Conservation (phyloP, 1,139 yeast genomes). For the Pichia sp. region DNA sequence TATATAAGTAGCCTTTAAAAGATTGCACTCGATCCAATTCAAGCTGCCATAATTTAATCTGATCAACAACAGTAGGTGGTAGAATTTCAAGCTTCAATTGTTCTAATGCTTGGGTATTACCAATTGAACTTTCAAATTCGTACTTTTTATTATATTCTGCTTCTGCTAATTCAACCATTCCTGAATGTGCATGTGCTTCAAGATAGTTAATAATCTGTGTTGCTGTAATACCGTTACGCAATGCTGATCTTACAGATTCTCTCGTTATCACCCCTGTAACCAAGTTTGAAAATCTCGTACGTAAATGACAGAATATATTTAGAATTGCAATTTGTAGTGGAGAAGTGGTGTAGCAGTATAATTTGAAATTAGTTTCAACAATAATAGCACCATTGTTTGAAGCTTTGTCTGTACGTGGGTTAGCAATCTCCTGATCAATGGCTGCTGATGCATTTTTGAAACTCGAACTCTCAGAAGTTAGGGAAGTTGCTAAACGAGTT, state of each 20-base stretch:
- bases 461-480: constrained; percentile 76
- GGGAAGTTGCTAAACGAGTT: constrained; percentile 81
- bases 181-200: constrained; percentile 91
- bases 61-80: constrained; percentile 96
- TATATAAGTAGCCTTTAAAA: constrained; percentile 79
- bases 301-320: constrained; percentile 77
- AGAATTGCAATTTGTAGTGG: constrained; percentile 93
- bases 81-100: constrained; percentile 50
- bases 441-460: constrained; percentile 65
- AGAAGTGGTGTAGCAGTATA: constrained; percentile 91
- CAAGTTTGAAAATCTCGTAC: constrained; percentile 81
- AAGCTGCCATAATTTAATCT: constrained; percentile 89
- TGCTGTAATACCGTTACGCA: constrained; percentile 85
- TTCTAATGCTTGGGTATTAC: constrained; percentile 20
- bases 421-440: constrained; percentile 48
- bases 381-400: constrained; percentile 58
- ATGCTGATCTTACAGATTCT: constrained; percentile 80
- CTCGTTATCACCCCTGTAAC: constrained; percentile 91
- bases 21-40: constrained; percentile 90
- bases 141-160: constrained; percentile 58
- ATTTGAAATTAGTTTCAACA: constrained; percentile 86
- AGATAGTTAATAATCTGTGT: constrained; percentile 87
- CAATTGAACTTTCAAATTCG: constrained; percentile 50
- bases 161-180: constrained; percentile 69
- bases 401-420: constrained; percentile 15